Conservation (phyloP, 1,284 basidiomycete genomes). For the Trichosporon sp. region DNA sequence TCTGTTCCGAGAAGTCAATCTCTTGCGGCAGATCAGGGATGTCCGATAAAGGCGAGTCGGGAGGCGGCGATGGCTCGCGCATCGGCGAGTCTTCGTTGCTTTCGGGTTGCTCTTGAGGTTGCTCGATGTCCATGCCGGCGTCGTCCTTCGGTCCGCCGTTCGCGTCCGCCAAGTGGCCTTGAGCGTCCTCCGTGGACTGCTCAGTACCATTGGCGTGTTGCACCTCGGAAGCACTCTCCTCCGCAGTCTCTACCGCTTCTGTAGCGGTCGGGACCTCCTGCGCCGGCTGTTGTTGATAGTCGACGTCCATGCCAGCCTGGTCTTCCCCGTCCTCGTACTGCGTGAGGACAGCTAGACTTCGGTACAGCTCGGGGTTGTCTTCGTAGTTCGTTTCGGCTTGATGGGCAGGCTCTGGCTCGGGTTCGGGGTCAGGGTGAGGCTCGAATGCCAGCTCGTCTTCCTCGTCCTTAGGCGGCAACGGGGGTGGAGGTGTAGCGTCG, state of each 20-base stretch:
- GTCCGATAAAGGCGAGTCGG: neutral
- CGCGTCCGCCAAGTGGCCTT: neutral
- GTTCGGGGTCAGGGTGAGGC: conserved; percentile 3
- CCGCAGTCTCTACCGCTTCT: neutral
- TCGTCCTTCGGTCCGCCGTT: neutral
- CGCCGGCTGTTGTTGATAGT: neutral
- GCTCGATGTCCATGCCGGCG: neutral
- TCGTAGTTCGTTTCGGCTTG: neutral
- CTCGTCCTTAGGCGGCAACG: neutral
- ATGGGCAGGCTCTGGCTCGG: neutral
- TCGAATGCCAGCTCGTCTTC: conserved; percentile 14
- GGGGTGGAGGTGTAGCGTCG: conserved; percentile 8
- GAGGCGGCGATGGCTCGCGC: neutral
- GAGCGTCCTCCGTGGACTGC: neutral
- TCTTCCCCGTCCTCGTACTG: neutral
- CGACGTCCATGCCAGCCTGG: neutral
- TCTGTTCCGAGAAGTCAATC: neutral
- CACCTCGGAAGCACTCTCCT: neutral
- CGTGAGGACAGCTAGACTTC: neutral
- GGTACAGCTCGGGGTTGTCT: neutral
- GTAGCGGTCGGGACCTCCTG: neutral
- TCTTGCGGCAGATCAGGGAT: neutral
- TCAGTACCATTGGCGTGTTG: neutral
- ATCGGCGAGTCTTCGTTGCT: conserved; percentile 13
- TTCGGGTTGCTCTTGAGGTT: neutral